A percentile compares a stretch with the other conserved stretches of the same genome.
Conservation (phyloP, 2,329 filamentous ascomycete species). For the Curvularia hawaiiensis region DNA sequence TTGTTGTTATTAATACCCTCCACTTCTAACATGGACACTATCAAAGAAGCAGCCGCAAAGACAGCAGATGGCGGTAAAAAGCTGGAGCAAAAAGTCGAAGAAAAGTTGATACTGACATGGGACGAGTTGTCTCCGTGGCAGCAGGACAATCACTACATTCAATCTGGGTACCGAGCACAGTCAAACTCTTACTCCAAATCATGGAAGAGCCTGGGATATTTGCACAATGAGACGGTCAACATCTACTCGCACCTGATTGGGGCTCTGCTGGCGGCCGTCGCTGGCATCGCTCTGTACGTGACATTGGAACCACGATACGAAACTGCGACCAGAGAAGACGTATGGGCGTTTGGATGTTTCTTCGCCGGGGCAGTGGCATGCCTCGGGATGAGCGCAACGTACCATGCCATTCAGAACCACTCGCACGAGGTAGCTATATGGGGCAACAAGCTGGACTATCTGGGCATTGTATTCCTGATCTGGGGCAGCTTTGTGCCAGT, state of each 20-base stretch:
- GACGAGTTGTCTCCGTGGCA: slow-evolving; percentile 53
- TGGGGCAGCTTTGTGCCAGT: slow-evolving; percentile 90
- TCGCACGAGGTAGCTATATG: slow-evolving; percentile 76
- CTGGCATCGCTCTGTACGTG: slow-evolving; percentile 28
- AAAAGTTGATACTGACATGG: slow-evolving; percentile 56
- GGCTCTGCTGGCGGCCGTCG: slow-evolving; percentile 30
- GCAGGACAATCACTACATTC: slow-evolving; percentile 72
- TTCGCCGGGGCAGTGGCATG: slow-evolving; percentile 51
- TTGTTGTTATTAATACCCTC: neutral
- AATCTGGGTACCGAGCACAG: slow-evolving; percentile 66
- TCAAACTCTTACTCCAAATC: slow-evolving; percentile 66
- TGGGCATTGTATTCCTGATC: slow-evolving; percentile 90
- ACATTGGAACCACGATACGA: slow-evolving; percentile 39
- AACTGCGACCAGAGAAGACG: slow-evolving; percentile 43
- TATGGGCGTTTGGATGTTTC: slow-evolving; percentile 47
- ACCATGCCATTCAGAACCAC: slow-evolving; percentile 85
- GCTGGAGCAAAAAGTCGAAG: slow-evolving; percentile 44
- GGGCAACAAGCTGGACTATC: slow-evolving; percentile 93
- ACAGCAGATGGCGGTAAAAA: slow-evolving; percentile 29
- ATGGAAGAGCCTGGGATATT: slow-evolving; percentile 62
- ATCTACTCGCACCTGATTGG: slow-evolving; percentile 71
- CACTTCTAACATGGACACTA: slow-evolving; percentile 24
- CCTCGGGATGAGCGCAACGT: slow-evolving; percentile 65
- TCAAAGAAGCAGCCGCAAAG: slow-evolving; percentile 25
- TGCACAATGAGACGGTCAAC: slow-evolving; percentile 74